Conservation (phyloP, 169 alveolate species). For the Condylostoma magnum region DNA sequence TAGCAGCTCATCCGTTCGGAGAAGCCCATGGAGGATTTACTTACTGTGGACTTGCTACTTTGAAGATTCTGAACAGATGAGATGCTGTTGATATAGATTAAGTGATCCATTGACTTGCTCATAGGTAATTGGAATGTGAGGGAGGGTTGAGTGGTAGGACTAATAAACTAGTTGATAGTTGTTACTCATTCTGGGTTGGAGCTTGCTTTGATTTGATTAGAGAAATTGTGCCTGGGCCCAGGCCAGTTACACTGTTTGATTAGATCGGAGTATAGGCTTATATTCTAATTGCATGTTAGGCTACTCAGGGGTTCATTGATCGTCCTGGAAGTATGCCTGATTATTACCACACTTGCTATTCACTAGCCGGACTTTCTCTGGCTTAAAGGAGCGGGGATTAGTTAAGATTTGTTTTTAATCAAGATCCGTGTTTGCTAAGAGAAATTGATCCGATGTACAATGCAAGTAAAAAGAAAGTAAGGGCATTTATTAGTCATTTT, state of each 20-base stretch:
- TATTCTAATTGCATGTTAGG: conserved; percentile 50
- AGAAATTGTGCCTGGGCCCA: conserved; percentile 47
- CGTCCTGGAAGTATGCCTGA: conserved; percentile 95
- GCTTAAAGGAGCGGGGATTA: conserved; percentile 41
- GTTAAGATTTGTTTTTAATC: conserved; percentile 7
- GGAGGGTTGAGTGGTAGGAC: conserved; percentile 98
- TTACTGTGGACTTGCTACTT: conserved; percentile 95
- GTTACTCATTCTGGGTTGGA: conserved; percentile 97
- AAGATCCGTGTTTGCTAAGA: not conserved
- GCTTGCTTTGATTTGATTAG: conserved; percentile 83
- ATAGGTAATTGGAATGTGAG: conserved; percentile 87
- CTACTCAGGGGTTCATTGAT: conserved; percentile 91
- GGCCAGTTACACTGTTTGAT: conserved; percentile 43
- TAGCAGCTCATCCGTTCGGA: conserved; percentile 90
- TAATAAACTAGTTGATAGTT: conserved; percentile 95
- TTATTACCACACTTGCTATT: conserved; percentile 94
- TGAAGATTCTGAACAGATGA: conserved; percentile 78
- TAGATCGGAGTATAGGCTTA: conserved; percentile 41
- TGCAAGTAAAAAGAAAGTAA: not conserved
- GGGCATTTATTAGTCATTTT: not conserved
- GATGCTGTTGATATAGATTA: conserved; percentile 82
- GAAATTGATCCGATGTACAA: not conserved
- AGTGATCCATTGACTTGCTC: conserved; percentile 83
- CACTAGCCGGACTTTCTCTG: conserved; percentile 86
- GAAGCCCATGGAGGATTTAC: conserved; percentile 98